A percentile compares a stretch with the other conserved stretches of the same genome.
These are phyloP conservation scores for Auricularia auricula-judae DNA, from an alignment of 768 basidiomycete species.

Conservation along the genomic window DNA sequence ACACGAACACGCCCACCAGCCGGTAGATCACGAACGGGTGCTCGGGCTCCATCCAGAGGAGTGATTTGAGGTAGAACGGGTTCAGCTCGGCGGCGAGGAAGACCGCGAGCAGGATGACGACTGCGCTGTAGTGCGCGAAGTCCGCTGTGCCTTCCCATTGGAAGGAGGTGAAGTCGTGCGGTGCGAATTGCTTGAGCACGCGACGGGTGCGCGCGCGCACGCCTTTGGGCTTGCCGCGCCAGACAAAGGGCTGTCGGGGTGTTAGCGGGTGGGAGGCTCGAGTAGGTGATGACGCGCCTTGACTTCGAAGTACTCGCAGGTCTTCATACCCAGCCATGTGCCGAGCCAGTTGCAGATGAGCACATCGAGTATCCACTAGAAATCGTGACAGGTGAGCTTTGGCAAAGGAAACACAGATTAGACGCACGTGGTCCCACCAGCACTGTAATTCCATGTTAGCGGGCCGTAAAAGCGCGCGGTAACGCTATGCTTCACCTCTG, in stretches of 20 bases:
- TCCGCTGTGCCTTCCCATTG: conserved; percentile 76
- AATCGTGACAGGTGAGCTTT: conserved; percentile 1
- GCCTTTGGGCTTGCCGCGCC: conserved; percentile 76
- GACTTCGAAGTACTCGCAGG: conserved; percentile 78
- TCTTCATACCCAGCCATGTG: conserved; percentile 79
- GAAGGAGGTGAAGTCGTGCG: conserved; percentile 81
- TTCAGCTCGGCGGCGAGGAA: conserved; percentile 80
- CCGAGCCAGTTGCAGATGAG: conserved; percentile 83
- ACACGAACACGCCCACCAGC: conserved; percentile 69
- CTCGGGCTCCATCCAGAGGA: conserved; percentile 85
- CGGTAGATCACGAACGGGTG: conserved; percentile 71
- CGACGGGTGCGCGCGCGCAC: conserved; percentile 69
- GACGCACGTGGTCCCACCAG: conserved; percentile 84
- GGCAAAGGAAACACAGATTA: conserved; percentile 8
- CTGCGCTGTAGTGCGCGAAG: conserved; percentile 62
- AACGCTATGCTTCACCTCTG: conserved; percentile 41
- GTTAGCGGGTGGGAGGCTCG: background rate
- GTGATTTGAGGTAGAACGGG: conserved; percentile 79
- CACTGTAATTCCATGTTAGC: conserved; percentile 37
- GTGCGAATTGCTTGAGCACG: conserved; percentile 74
- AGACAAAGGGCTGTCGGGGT: conserved; percentile 56
- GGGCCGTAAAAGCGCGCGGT: background rate
- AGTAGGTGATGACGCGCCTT: conserved; percentile 70
- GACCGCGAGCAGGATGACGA: conserved; percentile 63
- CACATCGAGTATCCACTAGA: conserved; percentile 78